A percentile compares a stretch with the other conserved stretches of the same genome.
Evolutionary conservation across 2,329 filamentous ascomycete species (phyloP).

Genomic region (Apiospora kogelbergensis): DNA sequence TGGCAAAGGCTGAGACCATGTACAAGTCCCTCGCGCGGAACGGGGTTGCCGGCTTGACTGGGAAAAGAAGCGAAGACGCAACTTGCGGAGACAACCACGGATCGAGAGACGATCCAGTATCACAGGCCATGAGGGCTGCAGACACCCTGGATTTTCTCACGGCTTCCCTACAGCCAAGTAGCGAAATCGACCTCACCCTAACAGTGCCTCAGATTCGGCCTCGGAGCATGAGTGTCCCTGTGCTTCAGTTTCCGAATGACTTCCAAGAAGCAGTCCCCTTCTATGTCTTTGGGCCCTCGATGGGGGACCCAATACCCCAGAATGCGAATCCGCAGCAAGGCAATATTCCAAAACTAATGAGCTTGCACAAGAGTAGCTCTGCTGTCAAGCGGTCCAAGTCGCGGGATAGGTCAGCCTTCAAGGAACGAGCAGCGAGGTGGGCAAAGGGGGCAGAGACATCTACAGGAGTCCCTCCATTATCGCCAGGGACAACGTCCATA

Average conservation of each 20-base stretch:
- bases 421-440: background rate
- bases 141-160: slow-evolving; percentile 58
- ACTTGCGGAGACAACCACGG: slow-evolving; percentile 6
- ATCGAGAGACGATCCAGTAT: slow-evolving; percentile 46
- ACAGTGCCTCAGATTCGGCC: slow-evolving; percentile 27
- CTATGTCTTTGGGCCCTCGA: slow-evolving; percentile 44
- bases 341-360: background rate
- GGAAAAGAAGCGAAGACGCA: slow-evolving; percentile 11
- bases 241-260: slow-evolving; percentile 44
- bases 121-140: slow-evolving; percentile 57
- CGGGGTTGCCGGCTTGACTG: slow-evolving; percentile 43
- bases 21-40: slow-evolving; percentile 52
- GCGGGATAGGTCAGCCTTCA: background rate
- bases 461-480: background rate
- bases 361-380: background rate
- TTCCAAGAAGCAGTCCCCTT: slow-evolving; percentile 46
- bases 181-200: slow-evolving; percentile 47
- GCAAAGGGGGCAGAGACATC: slow-evolving; percentile 8
- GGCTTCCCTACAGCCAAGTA: slow-evolving; percentile 49
- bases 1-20: slow-evolving; percentile 48
- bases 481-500: slow-evolving; percentile 16
- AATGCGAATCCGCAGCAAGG: slow-evolving; percentile 1
- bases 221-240: slow-evolving; percentile 51
- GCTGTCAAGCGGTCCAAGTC: background rate
- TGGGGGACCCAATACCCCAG: background rate